phyloP scores from a whole-genome alignment of 1,284 basidiomycete genomes.

The Meripilus lineatus region DNA sequence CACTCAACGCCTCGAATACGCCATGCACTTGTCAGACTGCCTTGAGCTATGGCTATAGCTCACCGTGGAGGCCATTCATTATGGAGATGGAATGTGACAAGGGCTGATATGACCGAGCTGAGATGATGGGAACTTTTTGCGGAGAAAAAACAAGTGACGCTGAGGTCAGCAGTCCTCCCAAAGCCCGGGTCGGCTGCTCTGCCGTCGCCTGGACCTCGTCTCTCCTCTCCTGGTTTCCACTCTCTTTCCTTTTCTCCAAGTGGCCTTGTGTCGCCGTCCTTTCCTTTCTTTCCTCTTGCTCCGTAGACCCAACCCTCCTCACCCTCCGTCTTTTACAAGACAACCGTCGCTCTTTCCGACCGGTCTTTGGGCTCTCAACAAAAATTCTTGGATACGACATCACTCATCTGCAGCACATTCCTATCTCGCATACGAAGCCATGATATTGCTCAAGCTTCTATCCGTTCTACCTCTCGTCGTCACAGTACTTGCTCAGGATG shows the following conservation, averaged over 20 bases:
- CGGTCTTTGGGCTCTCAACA: neutral
- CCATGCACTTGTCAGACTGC: no score
- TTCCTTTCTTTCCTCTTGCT: neutral
- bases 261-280: neutral
- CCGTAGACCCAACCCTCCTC: no score
- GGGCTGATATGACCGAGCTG: no score
- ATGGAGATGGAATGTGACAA: no score
- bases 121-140: no score
- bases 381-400: neutral
- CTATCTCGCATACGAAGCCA: no score
- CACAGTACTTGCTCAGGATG: slow-evolving; percentile 46
- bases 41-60: no score
- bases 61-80: no score
- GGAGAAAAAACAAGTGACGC: neutral
- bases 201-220: neutral
- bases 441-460: slow-evolving; percentile 33
- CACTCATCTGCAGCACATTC: neutral
- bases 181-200: no score
- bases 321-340: no score
- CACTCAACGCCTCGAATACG: no score
- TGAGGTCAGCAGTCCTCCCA: neutral
- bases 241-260: neutral
- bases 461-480: slow-evolving; percentile 26
- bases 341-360: neutral
- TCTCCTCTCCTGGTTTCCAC: no score